phyloP scores from a whole-genome alignment of 805 yeast species.

The Debaryomyces tyrocola region DNA sequence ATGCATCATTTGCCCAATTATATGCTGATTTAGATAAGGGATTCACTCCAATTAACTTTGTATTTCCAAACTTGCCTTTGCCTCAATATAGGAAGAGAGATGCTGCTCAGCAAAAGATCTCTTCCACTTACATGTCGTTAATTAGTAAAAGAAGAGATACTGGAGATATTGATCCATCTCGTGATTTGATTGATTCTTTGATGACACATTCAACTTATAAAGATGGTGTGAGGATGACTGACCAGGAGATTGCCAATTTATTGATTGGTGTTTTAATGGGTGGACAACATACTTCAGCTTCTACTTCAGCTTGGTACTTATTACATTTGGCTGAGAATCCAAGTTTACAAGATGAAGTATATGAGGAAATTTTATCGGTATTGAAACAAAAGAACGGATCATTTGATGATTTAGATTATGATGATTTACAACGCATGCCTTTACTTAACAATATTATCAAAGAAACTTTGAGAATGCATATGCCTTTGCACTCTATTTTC shows the following conservation, averaged over 20 bases:
- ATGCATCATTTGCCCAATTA: conserved; percentile 77
- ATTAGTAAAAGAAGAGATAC: conserved; percentile 70
- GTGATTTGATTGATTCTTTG: conserved; percentile 88
- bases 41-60: conserved; percentile 93
- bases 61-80: conserved; percentile 90
- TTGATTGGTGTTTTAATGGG: conserved; percentile 97
- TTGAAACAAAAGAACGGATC: conserved; percentile 51
- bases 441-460: conserved; percentile 79
- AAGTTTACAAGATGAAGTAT: conserved; percentile 78
- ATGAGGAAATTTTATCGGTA: conserved; percentile 68
- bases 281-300: conserved; percentile 97
- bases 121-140: conserved; percentile 76
- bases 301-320: conserved; percentile 94
- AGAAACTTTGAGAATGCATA: conserved; percentile 93
- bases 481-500: conserved; percentile 95
- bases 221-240: conserved; percentile 94
- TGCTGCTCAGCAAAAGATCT: conserved; percentile 78
- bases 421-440: conserved; percentile 78
- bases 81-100: conserved; percentile 85
- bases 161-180: conserved; percentile 71
- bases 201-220: conserved; percentile 82
- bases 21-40: conserved; percentile 95
- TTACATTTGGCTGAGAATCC: conserved; percentile 88
- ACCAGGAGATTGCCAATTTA: conserved; percentile 89
- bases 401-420: conserved; percentile 67